These are phyloP conservation scores for Fusarium sp. DNA, from an alignment of 2,329 filamentous ascomycete species.

Conservation along the genomic window DNA sequence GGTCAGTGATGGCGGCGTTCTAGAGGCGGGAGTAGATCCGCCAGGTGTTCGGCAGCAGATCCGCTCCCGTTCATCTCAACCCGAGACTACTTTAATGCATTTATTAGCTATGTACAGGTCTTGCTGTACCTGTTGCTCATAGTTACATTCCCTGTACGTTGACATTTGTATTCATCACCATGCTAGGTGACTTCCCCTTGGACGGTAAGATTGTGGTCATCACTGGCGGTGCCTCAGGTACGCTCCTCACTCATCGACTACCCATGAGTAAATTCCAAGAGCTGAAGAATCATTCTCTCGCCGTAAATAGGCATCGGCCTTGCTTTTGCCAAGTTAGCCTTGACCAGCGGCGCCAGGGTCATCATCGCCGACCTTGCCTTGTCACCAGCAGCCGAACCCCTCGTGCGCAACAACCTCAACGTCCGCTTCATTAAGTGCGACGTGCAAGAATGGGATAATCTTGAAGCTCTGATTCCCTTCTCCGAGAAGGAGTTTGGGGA, in stretches of 20 bases:
- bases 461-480: constrained; percentile 1
- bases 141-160: background rate
- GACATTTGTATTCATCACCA: background rate
- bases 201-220: constrained; percentile 6
- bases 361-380: constrained; percentile 12
- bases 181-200: background rate
- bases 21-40: background rate
- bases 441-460: constrained; percentile 13
- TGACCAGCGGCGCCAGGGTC: background rate
- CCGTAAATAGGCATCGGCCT: constrained; percentile 5
- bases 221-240: constrained; percentile 15
- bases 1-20: background rate
- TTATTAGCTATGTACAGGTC: background rate
- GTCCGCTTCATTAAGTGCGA: constrained; percentile 10
- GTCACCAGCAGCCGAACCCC: background rate
- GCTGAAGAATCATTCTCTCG: background rate
- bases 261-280: background rate
- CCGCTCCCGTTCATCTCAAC: background rate
- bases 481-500: constrained; percentile 1
- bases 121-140: background rate
- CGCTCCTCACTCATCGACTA: too few relatives aligned
- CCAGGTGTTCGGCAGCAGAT: background rate
- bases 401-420: background rate
- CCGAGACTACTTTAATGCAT: background rate
- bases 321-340: background rate